Percentiles rank a stretch among this genome's conserved stretches.
Evolutionary conservation across 495 filamentous ascomycete genomes (phyloP).

Genomic region (Acidiella bohemica): DNA sequence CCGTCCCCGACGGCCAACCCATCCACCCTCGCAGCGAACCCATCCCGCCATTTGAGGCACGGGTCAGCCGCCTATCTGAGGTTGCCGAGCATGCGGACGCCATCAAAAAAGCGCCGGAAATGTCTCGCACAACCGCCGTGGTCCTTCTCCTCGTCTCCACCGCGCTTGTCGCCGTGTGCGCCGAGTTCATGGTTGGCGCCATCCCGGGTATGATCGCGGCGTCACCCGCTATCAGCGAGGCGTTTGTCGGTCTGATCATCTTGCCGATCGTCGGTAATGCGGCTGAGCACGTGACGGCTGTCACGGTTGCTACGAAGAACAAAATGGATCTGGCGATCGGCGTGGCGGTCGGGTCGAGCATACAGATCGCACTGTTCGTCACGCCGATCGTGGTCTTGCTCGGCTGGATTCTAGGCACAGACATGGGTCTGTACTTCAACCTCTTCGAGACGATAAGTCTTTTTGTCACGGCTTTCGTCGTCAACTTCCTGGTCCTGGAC

Average conservation of each 20-base stretch:
- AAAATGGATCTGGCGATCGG: conserved; percentile 94
- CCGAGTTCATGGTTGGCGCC: conserved; percentile 73
- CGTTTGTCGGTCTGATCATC: conserved; percentile 81
- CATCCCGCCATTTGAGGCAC: conserved; percentile 27
- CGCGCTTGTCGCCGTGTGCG: conserved; percentile 68
- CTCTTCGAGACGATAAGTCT: conserved; percentile 80
- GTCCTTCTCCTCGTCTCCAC: conserved; percentile 64
- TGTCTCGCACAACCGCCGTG: conserved; percentile 64
- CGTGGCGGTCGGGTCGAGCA: conserved; percentile 74
- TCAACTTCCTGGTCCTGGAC: conserved; percentile 82
- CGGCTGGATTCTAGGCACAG: conserved; percentile 70
- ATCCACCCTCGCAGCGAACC: conserved; percentile 22
- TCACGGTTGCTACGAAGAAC: conserved; percentile 80
- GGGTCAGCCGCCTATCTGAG: neutral
- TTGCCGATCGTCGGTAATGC: conserved; percentile 86
- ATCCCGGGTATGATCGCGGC: conserved; percentile 59
- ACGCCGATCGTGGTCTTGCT: conserved; percentile 79
- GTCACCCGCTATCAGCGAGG: conserved; percentile 52
- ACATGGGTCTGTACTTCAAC: conserved; percentile 84
- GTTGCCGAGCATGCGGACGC: conserved; percentile 14
- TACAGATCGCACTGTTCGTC: conserved; percentile 82
- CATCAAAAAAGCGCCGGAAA: conserved; percentile 29
- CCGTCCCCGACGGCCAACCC: neutral
- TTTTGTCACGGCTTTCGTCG: conserved; percentile 76
- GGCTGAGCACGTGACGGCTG: conserved; percentile 82